phyloP scores from a whole-genome alignment of 1,284 basidiomycete species.

The Meira miltonrushii region DNA sequence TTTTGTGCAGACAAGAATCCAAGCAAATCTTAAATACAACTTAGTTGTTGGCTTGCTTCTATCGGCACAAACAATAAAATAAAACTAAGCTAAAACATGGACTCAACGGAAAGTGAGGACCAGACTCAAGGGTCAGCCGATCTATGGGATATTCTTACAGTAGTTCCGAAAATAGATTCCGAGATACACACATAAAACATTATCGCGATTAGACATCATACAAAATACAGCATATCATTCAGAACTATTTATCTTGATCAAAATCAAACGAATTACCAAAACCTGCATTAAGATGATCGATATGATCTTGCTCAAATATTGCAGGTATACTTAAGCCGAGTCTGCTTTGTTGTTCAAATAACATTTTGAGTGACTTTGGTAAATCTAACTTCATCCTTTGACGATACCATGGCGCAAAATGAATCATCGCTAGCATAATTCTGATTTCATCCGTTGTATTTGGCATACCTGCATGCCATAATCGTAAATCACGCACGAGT shows the following conservation, averaged over 20 bases:
- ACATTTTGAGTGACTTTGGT: not conserved
- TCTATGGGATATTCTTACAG: too few relatives aligned
- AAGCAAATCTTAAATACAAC: too few relatives aligned
- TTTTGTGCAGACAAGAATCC: too few relatives aligned
- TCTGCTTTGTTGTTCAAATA: not conserved
- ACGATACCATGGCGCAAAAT: constrained; percentile 1
- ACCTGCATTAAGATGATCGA: constrained; percentile 2
- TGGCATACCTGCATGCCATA: constrained; percentile 1
- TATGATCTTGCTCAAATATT: not conserved
- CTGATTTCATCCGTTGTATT: not conserved
- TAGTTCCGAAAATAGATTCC: too few relatives aligned
- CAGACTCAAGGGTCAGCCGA: too few relatives aligned
- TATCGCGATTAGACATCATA: too few relatives aligned
- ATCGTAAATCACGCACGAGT: not conserved
- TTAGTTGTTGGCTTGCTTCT: too few relatives aligned
- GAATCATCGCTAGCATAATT: constrained; percentile 2
- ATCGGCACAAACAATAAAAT: too few relatives aligned
- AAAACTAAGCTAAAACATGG: too few relatives aligned
- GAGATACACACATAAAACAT: too few relatives aligned
- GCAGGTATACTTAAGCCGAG: not conserved
- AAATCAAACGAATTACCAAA: constrained; percentile 2
- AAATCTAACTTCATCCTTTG: not conserved
- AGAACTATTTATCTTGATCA: not conserved
- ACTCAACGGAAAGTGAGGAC: too few relatives aligned
- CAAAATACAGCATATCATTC: too few relatives aligned